Conservation (phyloP, 2,329 filamentous ascomycete species). For the Microascus cirrosus region DNA sequence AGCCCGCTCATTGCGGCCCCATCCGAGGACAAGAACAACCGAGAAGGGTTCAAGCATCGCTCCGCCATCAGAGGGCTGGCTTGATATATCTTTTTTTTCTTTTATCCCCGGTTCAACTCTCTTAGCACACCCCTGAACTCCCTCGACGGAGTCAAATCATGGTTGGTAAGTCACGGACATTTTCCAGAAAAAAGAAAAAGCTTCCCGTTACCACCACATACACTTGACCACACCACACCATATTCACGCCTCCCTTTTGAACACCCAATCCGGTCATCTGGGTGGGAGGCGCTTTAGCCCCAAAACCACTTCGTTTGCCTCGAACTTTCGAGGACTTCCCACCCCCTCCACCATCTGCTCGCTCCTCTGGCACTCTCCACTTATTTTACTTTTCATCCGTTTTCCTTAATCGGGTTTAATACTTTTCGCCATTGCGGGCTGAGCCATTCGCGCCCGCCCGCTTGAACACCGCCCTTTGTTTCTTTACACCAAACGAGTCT, state of each 20-base stretch:
- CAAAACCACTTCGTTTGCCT: not conserved
- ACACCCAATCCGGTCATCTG: not conserved
- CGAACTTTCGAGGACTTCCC: not conserved
- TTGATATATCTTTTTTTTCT: not conserved
- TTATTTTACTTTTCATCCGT: conserved; percentile 1
- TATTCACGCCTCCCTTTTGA: not conserved
- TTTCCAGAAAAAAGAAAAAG: not conserved
- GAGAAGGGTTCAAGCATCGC: not conserved
- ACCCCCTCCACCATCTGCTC: not conserved
- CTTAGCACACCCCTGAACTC: too few species aligned
- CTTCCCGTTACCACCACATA: too few species aligned
- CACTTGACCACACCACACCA: too few species aligned
- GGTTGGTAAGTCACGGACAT: not conserved
- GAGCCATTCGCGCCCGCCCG: not conserved
- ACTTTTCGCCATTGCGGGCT: not conserved
- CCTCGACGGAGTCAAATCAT: too few species aligned
- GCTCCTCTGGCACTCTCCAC: not conserved
- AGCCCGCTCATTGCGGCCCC: not conserved
- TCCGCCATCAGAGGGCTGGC: not conserved
- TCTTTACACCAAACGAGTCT: not conserved
- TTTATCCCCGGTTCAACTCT: not conserved
- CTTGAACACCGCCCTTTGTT: not conserved
- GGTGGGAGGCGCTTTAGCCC: not conserved
- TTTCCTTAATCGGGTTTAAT: not conserved
- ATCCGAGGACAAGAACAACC: not conserved